Conservation (phyloP, 306 rosid genomes). For the Lotus japonicus region DNA sequence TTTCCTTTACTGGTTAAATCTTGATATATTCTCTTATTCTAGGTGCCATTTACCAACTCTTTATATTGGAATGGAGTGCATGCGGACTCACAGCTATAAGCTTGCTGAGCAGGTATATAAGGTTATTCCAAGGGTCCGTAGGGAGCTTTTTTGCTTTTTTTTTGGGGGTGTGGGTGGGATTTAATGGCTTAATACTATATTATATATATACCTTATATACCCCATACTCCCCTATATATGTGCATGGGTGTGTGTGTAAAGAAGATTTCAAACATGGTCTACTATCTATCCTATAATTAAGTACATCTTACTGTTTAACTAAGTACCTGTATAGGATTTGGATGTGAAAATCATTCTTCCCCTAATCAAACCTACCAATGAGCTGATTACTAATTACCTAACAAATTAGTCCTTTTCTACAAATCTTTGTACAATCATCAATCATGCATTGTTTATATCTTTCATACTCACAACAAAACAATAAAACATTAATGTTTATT, state of each 20-base stretch:
- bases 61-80: conserved; percentile 98
- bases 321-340: background rate
- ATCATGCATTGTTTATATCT: background rate
- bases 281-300: background rate
- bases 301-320: background rate
- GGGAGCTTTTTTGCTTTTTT: background rate
- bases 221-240: too few species aligned
- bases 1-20: conserved; percentile 54
- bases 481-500: conserved; percentile 10
- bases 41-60: conserved; percentile 98
- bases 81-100: conserved; percentile 97
- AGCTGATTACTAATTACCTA: conserved; percentile 5
- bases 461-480: background rate
- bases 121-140: background rate
- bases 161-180: background rate
- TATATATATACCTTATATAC: background rate
- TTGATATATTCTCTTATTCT: conserved; percentile 69
- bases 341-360: background rate
- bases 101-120: conserved; percentile 88
- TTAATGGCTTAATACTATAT: background rate
- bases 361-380: background rate
- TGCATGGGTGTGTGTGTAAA: background rate
- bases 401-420: background rate
- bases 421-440: background rate
- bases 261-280: background rate